phyloP scores from a whole-genome alignment of 1,284 basidiomycete species.

The Ceratobasidium sp. region DNA sequence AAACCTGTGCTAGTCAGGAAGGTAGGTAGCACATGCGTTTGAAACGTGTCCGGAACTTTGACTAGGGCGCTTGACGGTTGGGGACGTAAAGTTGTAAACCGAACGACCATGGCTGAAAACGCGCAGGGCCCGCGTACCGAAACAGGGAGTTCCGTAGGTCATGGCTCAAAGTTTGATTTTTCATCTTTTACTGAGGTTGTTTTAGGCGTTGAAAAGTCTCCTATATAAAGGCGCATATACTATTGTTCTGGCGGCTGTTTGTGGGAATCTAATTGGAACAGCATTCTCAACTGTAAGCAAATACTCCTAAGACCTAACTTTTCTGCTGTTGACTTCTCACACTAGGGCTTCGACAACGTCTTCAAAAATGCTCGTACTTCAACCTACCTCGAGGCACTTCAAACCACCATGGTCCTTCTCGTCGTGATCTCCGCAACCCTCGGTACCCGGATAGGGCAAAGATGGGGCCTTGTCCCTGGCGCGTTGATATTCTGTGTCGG shows the following conservation, averaged over 20 bases:
- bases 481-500: slow-evolving; percentile 3
- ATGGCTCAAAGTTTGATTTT: not conserved
- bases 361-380: not conserved
- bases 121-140: not conserved
- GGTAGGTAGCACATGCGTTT: not conserved
- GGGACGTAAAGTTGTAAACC: not conserved
- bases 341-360: slow-evolving; percentile 20
- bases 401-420: slow-evolving; percentile 3
- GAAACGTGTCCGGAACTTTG: slow-evolving; percentile 18
- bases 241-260: slow-evolving; percentile 1
- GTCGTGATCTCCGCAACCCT: not conserved
- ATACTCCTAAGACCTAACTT: not conserved
- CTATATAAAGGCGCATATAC: not conserved
- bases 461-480: not conserved
- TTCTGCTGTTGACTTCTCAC: not conserved
- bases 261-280: slow-evolving; percentile 14
- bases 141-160: not conserved
- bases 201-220: not conserved
- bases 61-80: too few species aligned
- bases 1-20: not conserved
- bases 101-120: slow-evolving; percentile 3
- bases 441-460: not conserved
- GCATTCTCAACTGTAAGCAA: slow-evolving; percentile 16
- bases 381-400: not conserved
- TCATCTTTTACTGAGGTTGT: not conserved